Conservation (phyloP, 306 rosid species). For the Begonia peltatifolia region DNA sequence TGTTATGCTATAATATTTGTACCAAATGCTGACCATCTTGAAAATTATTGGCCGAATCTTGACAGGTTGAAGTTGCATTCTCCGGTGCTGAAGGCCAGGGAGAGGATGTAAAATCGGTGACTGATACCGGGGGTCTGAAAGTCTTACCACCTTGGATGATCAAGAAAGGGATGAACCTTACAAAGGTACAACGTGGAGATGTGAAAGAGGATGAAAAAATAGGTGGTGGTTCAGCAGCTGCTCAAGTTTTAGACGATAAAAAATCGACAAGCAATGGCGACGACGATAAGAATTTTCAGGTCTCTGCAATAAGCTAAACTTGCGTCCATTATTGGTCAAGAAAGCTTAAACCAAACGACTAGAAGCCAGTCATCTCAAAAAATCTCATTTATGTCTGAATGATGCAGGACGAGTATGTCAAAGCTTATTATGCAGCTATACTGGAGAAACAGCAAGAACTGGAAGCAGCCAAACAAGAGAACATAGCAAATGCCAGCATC, state of each 20-base stretch:
- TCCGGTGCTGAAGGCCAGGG: constrained; percentile 54
- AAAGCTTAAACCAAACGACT: not conserved
- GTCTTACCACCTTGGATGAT: constrained; percentile 98
- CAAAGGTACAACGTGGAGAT: constrained; percentile 90
- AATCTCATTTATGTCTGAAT: constrained; percentile 10
- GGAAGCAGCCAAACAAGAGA: constrained; percentile 38
- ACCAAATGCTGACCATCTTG: no score
- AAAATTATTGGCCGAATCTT: constrained; percentile 10
- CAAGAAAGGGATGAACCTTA: constrained; percentile 78
- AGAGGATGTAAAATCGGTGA: constrained; percentile 52
- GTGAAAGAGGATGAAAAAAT: constrained; percentile 51
- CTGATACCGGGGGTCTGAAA: constrained; percentile 35
- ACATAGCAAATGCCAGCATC: constrained; percentile 10
- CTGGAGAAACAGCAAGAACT: constrained; percentile 55
- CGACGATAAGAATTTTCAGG: constrained; percentile 50
- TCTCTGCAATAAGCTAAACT: constrained; percentile 12
- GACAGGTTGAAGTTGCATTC: constrained; percentile 78
- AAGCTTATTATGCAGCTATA: constrained; percentile 82
- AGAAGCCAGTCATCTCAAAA: not conserved
- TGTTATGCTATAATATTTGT: no score
- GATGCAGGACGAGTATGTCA: constrained; percentile 65
- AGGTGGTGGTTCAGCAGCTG: constrained; percentile 44
- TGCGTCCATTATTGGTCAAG: not conserved
- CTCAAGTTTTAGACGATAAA: constrained; percentile 52
- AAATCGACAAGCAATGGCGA: constrained; percentile 33